Conservation (phyloP, 345 rosid genomes). For the Hibiscus tridactylites region DNA sequence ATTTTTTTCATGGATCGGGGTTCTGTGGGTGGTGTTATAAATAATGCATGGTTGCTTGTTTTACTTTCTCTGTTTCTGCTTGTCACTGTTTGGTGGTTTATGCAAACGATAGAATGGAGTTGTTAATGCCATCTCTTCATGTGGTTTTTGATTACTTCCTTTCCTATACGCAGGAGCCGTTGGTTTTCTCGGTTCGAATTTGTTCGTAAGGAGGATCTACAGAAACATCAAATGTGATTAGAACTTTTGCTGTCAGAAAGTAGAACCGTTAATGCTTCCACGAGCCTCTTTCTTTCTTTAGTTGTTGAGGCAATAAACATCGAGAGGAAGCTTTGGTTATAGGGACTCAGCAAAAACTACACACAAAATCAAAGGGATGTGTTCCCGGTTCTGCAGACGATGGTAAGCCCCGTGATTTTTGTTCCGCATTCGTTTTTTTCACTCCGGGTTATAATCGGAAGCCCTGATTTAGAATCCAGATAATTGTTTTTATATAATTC, state of each 20-base stretch:
- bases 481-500: slow-evolving; percentile 24
- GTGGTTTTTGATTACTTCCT: background rate
- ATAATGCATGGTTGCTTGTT: background rate
- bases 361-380: slow-evolving; percentile 21
- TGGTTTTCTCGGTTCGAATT: slow-evolving; percentile 78
- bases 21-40: background rate
- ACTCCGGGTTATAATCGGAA: slow-evolving; percentile 35
- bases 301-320: slow-evolving; percentile 21
- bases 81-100: background rate
- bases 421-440: background rate
- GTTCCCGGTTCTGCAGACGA: slow-evolving; percentile 18
- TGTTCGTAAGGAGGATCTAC: background rate
- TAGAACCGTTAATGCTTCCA: slow-evolving; percentile 22
- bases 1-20: background rate
- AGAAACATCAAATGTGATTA: slow-evolving; percentile 95
- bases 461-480: slow-evolving; percentile 38
- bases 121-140: background rate
- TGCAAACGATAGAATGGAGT: background rate
- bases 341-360: background rate
- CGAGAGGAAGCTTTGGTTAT: slow-evolving; percentile 21
- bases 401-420: slow-evolving; percentile 31
- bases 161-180: slow-evolving; percentile 57
- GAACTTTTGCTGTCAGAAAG: slow-evolving; percentile 1
- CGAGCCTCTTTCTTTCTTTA: slow-evolving; percentile 5
- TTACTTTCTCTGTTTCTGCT: background rate